These are phyloP conservation scores for Chionographis japonica DNA, from an alignment of 106 monocot genomes.

Conservation along the genomic window DNA sequence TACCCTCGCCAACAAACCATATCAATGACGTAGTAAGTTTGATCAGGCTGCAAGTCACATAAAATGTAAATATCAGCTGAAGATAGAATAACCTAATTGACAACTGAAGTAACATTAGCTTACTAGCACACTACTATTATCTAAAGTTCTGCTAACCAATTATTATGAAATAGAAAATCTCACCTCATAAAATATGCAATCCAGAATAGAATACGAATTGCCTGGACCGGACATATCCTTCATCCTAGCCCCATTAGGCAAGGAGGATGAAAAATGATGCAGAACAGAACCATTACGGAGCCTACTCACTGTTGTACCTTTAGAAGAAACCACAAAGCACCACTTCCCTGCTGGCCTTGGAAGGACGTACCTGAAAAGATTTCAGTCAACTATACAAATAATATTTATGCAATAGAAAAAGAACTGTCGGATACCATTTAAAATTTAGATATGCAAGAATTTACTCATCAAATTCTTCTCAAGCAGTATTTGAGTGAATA, in stretches of 20 bases:
- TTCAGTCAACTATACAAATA: neutral
- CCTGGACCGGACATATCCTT: slow-evolving; percentile 67
- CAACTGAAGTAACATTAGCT: slow-evolving; percentile 5
- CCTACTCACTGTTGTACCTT: slow-evolving; percentile 83
- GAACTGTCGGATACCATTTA: neutral
- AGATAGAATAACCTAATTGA: neutral
- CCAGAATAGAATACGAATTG: slow-evolving; percentile 74
- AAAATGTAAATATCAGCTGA: slow-evolving; percentile 4
- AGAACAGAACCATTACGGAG: slow-evolving; percentile 88
- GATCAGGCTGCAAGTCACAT: slow-evolving; percentile 61
- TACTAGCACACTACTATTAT: neutral
- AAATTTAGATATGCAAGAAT: neutral
- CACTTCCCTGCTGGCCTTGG: slow-evolving; percentile 81
- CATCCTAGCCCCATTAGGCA: slow-evolving; percentile 80
- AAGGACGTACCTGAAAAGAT: slow-evolving; percentile 73
- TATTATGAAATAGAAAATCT: neutral
- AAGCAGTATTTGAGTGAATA: too few species aligned
- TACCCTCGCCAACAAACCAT: slow-evolving; percentile 97
- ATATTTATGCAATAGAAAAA: neutral
- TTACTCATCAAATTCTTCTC: neutral
- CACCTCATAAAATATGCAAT: slow-evolving; percentile 98
- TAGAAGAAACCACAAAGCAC: slow-evolving; percentile 91
- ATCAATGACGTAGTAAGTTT: slow-evolving; percentile 96
- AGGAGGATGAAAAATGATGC: slow-evolving; percentile 80
- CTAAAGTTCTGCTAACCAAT: neutral